Evolutionary conservation across 176 grass and related monocot genomes (phyloP), one percentile per base, ranked within the genome.

Genomic region (Puya raimondii): DNA sequence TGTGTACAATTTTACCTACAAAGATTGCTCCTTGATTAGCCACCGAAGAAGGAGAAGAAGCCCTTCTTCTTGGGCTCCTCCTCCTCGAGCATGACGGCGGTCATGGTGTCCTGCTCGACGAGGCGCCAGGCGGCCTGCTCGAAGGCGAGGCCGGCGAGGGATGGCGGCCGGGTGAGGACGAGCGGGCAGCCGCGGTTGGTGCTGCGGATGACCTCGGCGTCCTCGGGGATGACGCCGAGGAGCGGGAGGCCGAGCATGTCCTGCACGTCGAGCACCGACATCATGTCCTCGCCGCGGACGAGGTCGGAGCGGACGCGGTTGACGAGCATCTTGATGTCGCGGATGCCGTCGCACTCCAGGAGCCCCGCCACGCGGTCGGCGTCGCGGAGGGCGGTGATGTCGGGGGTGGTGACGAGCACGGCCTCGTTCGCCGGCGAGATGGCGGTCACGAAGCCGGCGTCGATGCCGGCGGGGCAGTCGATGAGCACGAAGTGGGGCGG

Each of bases 261-360:
- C 64, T 92, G 94, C 48, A 97, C 94, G 3, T 97, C 94, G 1
- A 97, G 83, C 0, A 88, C 89, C 12, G 93, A 97, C 93, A 97
- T 97, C 93, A 97, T 97, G 58, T 97, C 89, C 77, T 97, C 89
- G 48, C 93, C 88, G 17, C 75, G 82, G 9, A 97, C 86, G 11
- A 97, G 65, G 68, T 97, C 93, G 0, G 88, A 82, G 3, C 89
- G 84, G 23, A 97, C 93, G 48, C 89, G 77, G 75, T 97, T 97
- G 8, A 97, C 89, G 20, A 97, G 64, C 14, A 97, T 93, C 74
- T 93, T 93, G 63, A 97, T 90, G 53, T 97, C 94, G 51, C 88
- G 91, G 77, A 97, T 97, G 52, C 94, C 89, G 1, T 93, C 89
- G 0, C 89, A 90, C 70, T 99, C 94, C 23, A 93, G 49, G 10